Evolutionary conservation across 2,329 filamentous ascomycete species (phyloP), one percentile per base, ranked within the genome.

Genomic region (Talaromyces sp.): DNA sequence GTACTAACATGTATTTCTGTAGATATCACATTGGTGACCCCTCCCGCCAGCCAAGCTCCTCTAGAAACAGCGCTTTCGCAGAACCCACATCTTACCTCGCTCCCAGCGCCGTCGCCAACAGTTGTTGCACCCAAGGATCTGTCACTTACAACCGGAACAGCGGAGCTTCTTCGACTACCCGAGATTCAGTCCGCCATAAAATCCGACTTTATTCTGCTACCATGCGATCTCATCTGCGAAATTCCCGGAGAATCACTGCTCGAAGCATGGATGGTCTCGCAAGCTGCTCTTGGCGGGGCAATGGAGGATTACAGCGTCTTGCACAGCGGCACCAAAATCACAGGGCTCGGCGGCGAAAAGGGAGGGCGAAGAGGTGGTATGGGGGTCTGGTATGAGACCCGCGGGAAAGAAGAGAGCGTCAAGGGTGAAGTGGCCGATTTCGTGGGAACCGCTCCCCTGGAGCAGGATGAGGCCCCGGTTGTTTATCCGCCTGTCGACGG

Each of bases 361-460:
- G 79, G 80, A 2, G 83, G 84, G 27, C 81, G 85, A 63, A 89
- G 89, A 74, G 92, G 92, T 48, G 94, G 91, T 1, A 79, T 97
- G 41, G 88, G 89, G 6, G 89, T 99, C 1, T 97, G 90, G 87
- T 97, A 97, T 74, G 86, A 93, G 69, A 96, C 92, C 1, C 91
- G 91, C 71, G 84, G 82, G 19, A 69, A 76, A 21, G 88, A 89
- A 63, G 86, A 85, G 6, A 85, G 86, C 38, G 83, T 93, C 63
- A 97, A 97, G 77, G 88, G 88, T 52, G 91, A 97, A 73, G 92
- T 96, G 73, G 94, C 91, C 1, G 93, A 97, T 70, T 97, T 97
- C 72, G 84, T 97, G 67, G 90, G 88, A 9, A 91, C 90, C 0
- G 83, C 89, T 0, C 86, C 89, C 3, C 77, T 94, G 6, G 78